phyloP scores from a whole-genome alignment of 495 filamentous ascomycete species.

The Annulohypoxylon maeteangense region DNA sequence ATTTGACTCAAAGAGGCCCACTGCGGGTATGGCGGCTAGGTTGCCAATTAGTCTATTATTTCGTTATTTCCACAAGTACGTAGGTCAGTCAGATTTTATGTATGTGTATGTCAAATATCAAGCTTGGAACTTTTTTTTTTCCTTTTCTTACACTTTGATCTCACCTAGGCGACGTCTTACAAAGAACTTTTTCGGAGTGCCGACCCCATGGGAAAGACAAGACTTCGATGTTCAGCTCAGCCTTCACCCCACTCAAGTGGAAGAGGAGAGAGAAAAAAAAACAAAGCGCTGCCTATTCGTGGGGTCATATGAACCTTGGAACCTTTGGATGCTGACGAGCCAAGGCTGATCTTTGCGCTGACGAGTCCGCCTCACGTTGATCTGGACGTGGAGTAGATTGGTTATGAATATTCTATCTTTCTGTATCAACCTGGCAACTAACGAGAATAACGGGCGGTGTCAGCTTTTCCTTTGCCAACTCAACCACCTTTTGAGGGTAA shows the following conservation, averaged over 20 bases:
- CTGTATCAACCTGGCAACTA: slow-evolving; percentile 17
- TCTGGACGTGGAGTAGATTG: slow-evolving; percentile 26
- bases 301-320: slow-evolving; percentile 40
- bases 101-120: slow-evolving; percentile 8
- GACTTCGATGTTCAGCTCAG: slow-evolving; percentile 38
- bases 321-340: slow-evolving; percentile 39
- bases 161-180: slow-evolving; percentile 27
- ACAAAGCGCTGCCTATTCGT: slow-evolving; percentile 27
- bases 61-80: slow-evolving; percentile 11
- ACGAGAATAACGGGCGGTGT: slow-evolving; percentile 17
- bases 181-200: slow-evolving; percentile 35
- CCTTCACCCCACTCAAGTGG: slow-evolving; percentile 33
- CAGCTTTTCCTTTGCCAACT: slow-evolving; percentile 28
- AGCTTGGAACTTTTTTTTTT: no score
- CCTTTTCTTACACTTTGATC: slow-evolving; percentile 26
- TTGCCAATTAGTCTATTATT: slow-evolving; percentile 31
- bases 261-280: not conserved
- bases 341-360: slow-evolving; percentile 36
- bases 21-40: slow-evolving; percentile 38
- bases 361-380: slow-evolving; percentile 41
- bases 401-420: slow-evolving; percentile 22
- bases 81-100: slow-evolving; percentile 26
- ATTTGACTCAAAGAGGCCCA: slow-evolving; percentile 11
- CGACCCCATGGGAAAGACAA: slow-evolving; percentile 40
- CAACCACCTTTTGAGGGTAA: slow-evolving; percentile 33